These are phyloP conservation scores for Allomyces macrogynus DNA, from an alignment of 192 early-diverging fungal genomes.

Conservation along the genomic window DNA sequence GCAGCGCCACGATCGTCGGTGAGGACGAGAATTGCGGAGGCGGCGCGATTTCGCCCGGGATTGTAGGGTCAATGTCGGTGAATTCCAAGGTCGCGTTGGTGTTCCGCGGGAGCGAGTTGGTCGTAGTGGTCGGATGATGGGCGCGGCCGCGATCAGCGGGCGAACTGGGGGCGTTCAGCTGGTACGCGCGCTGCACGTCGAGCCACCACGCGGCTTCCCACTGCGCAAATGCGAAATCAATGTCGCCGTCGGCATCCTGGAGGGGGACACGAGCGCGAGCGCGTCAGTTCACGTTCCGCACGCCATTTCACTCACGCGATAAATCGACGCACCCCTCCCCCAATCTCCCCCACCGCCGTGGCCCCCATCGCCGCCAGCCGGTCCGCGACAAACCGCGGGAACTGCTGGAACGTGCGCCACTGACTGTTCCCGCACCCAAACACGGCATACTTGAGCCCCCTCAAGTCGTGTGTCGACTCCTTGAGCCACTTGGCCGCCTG, in stretches of 20 bases:
- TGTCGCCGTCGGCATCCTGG: constrained; percentile 24
- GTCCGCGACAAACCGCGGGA: constrained; percentile 21
- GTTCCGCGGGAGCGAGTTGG: too few relatives aligned
- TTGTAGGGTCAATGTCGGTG: too few relatives aligned
- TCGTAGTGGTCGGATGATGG: too few relatives aligned
- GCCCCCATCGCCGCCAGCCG: constrained; percentile 24
- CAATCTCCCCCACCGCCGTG: constrained; percentile 6
- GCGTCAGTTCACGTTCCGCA: too few relatives aligned
- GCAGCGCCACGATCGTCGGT: too few relatives aligned
- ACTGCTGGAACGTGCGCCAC: constrained; percentile 34
- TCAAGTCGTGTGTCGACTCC: constrained; percentile 2
- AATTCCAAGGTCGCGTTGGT: too few relatives aligned
- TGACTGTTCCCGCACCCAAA: constrained; percentile 41
- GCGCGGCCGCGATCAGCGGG: too few relatives aligned
- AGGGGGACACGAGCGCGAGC: constrained; percentile 9
- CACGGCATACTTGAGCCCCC: constrained; percentile 22
- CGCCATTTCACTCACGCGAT: too few relatives aligned
- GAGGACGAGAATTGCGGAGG: too few relatives aligned
- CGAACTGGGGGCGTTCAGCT: background rate
- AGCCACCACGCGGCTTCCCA: background rate
- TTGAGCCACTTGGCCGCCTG: background rate
- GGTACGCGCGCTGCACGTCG: background rate
- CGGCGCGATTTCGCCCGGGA: too few relatives aligned
- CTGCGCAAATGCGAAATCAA: background rate
- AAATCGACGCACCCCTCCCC: too few relatives aligned